phyloP scores from a whole-genome alignment of 1,139 yeast species.

The Pichia sp. region DNA sequence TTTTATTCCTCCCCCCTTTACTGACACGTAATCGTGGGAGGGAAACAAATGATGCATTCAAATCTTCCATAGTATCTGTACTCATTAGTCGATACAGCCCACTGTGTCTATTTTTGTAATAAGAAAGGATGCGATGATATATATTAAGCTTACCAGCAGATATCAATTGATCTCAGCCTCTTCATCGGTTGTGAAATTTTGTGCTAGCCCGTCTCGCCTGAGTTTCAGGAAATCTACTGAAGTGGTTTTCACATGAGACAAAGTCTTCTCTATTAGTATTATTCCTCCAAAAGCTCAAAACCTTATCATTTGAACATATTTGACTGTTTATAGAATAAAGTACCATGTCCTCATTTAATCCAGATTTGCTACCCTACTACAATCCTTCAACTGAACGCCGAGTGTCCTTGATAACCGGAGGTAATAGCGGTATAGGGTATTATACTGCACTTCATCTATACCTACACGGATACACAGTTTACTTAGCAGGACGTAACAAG shows the following conservation, averaged over 20 bases:
- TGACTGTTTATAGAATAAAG: no score
- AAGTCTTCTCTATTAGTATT: no score
- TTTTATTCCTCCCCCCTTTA: constrained; percentile 10
- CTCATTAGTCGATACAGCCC: neutral
- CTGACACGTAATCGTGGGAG: constrained; percentile 11
- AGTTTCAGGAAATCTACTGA: no score
- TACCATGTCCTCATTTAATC: constrained; percentile 13
- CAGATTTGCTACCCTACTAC: constrained; percentile 16
- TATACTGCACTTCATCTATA: constrained; percentile 68
- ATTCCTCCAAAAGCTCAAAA: no score
- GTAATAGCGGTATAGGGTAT: constrained; percentile 75
- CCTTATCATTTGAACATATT: no score
- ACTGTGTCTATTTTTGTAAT: no score
- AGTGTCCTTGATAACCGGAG: constrained; percentile 72
- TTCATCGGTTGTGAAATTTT: neutral
- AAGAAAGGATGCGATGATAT: no score
- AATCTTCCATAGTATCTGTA: neutral
- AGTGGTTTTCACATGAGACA: no score
- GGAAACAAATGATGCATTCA: neutral
- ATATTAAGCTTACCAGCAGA: neutral
- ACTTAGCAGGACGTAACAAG: constrained; percentile 62
- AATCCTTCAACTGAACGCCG: constrained; percentile 35
- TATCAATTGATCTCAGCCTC: neutral
- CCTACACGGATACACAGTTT: constrained; percentile 69
- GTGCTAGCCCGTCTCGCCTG: no score